Evolutionary conservation across 768 basidiomycete genomes (phyloP), one percentile per base, ranked within the genome.

Genomic region (Postia placenta): DNA sequence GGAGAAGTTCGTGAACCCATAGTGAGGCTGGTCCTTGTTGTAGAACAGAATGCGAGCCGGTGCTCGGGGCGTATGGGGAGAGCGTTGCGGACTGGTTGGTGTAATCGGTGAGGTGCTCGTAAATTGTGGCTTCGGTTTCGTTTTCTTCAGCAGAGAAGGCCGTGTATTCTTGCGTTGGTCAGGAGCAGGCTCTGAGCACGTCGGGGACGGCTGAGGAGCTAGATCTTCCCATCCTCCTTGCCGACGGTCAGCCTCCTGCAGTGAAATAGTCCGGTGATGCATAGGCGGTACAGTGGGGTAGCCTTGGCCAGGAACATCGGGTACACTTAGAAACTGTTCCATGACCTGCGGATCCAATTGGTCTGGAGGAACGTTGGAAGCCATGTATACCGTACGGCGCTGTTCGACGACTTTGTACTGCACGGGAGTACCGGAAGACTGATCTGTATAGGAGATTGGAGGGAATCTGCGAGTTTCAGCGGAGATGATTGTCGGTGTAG

Each of bases 1-100:
- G 9, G 86, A 86, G 62, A 86, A 86, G 62, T 85, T 85, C 36
- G 84, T 85, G 58, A 86, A 85, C 5, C 80, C 83, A 52, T 85
- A 84, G 59, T 84, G 71, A 11, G 82, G 80, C 38, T 76, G 69
- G 11, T 75, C 67, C 58, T 78, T 85, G 55, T 84, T 73, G 55
- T 86, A 85, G 60, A 86, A 86, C 2, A 80, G 61, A 48, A 85
- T 51, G 19, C 63, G 65, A 20, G 40, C 39, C 15, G 33, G 26
- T 30, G 4, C 20, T 11, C 45, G 17, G 37, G 22, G 20, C 20
- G 4, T n/a, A 15, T 47, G 15, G 7, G 30, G 15, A 33, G 30
- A 33, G 30, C 9, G 30, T 33, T 33, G 9, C 15, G 15, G 9
- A 33, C 15, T 33, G 30, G 30, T 33, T 33, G 30, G 30, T 7